Base-by-base conservation (phyloP, 371 early-diverging fungal genomes). In the Mortierella sp. region DNA sequence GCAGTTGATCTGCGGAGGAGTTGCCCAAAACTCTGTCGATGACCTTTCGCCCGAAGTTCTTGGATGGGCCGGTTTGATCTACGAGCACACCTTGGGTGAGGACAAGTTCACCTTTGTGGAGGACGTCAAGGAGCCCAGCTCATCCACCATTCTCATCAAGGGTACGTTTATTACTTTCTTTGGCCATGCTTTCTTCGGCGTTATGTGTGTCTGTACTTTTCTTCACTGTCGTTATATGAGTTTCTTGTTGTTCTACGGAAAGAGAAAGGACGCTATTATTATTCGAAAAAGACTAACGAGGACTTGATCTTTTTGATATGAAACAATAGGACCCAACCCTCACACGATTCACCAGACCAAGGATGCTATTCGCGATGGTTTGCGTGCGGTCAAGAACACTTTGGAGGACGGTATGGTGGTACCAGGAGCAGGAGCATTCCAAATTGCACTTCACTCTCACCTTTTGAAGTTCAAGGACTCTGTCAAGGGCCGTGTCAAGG, bases 31-130 rank as follows among this genome's bases (percentile, higher is more conserved):
- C 93, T 96, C 98, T 10, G 97, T 99, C 44, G 98, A 98, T 55
- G 99, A 99, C 84, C 91, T 99, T 75, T 92, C 94, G 10, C 93
- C 93, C 40, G 94, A 95, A 28, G 92, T 96, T 9, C 92, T 99
- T 69, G 99, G 99, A 53, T 95, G 95, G 89, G 98, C 99, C 51
- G 98, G 98, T 55, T 90, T 93, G 57, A 97, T 99, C 34, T 97
- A 98, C 89, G 99, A 99, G 89, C 97, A 99, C 81, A 95, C 95
- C 40, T 89, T 99, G 72, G 99, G 99, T 69, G 99, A 99, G 90
- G 98, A 99, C 76, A 99, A 99, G 92, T 99, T 95, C 89, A 99
- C 99, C 13, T 99, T 99, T 90, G 93, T 99, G 72, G 99, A 99
- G 91, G 99, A 99, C 80, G 98, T 98, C 85, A 91, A 94, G 88